phyloP scores from a whole-genome alignment of 768 basidiomycete genomes.

The Porphyrellus cyaneotinctus region DNA sequence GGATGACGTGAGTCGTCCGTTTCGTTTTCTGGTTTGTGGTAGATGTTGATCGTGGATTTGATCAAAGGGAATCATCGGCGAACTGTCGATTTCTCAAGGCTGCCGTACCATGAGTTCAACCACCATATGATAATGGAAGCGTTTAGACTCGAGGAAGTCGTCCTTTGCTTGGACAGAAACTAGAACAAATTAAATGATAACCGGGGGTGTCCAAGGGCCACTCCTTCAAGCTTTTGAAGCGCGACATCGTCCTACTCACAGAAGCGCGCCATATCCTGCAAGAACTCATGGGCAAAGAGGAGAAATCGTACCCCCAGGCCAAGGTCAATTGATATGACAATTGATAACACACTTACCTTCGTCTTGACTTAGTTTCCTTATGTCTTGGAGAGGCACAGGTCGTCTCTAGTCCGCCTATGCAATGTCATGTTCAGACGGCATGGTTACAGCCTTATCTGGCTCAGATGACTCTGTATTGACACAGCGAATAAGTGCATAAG shows the following conservation, averaged over 20 bases:
- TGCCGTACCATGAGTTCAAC: slow-evolving; percentile 78
- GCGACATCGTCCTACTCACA: slow-evolving; percentile 44
- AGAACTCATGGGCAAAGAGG: slow-evolving; percentile 12
- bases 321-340: slow-evolving; percentile 4
- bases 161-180: slow-evolving; percentile 43
- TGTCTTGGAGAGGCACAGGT: neutral
- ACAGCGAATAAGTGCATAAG: too few relatives aligned
- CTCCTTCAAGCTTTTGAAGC: slow-evolving; percentile 45
- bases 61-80: slow-evolving; percentile 63
- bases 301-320: neutral
- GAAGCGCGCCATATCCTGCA: slow-evolving; percentile 31
- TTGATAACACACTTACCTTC: neutral
- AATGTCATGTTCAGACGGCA: neutral
- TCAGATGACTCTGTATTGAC: too few relatives aligned
- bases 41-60: slow-evolving; percentile 11
- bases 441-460: too few relatives aligned
- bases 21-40: slow-evolving; percentile 2
- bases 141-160: slow-evolving; percentile 77
- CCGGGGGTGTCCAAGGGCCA: slow-evolving; percentile 43
- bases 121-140: slow-evolving; percentile 77
- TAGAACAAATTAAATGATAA: slow-evolving; percentile 52
- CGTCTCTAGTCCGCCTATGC: neutral
- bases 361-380: neutral
- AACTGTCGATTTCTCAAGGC: slow-evolving; percentile 48
- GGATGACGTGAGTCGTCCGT: slow-evolving; percentile 46